Conservation (phyloP, 208 protist species). For the Wallacemonas sp. region DNA sequence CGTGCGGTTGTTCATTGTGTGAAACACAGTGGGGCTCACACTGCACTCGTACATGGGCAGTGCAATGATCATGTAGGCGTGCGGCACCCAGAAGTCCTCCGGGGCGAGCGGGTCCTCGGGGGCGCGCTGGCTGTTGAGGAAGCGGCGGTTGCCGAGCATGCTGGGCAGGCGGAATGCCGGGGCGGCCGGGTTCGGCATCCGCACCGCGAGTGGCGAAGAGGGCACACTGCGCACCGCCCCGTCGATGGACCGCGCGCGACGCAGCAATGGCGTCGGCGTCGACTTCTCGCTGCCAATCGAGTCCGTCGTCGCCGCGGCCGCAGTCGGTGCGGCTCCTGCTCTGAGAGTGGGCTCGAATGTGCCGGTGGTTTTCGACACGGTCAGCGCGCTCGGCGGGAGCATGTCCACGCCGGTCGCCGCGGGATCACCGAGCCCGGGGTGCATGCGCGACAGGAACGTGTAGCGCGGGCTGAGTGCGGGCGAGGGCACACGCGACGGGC, state of each 20-base stretch:
- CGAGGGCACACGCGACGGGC: not conserved
- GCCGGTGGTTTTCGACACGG: not conserved
- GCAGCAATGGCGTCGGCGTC: not conserved
- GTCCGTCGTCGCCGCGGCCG: not conserved
- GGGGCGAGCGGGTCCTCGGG: conserved; percentile 12
- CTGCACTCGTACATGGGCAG: conserved; percentile 69
- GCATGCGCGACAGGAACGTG: not conserved
- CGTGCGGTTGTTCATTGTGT: conserved; percentile 31
- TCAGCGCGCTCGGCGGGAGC: conserved; percentile 5
- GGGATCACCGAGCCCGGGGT: not conserved
- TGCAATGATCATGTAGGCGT: conserved; percentile 57
- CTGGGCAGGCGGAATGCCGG: not conserved
- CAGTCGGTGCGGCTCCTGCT: too few species aligned
- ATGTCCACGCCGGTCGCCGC: not conserved
- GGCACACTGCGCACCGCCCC: conserved; percentile 1
- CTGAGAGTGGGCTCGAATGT: too few species aligned
- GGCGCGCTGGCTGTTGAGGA: not conserved
- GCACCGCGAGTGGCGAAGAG: not conserved
- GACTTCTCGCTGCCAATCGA: not conserved
- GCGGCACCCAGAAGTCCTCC: conserved; percentile 48
- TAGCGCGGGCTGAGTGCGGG: not conserved
- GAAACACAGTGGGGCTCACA: conserved; percentile 49
- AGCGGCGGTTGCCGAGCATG: conserved; percentile 15
- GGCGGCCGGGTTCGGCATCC: not conserved
- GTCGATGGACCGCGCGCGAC: not conserved